Evolutionary conservation across 768 basidiomycete species (phyloP), one percentile per base, ranked within the genome.

Genomic region (Suillus discolor): DNA sequence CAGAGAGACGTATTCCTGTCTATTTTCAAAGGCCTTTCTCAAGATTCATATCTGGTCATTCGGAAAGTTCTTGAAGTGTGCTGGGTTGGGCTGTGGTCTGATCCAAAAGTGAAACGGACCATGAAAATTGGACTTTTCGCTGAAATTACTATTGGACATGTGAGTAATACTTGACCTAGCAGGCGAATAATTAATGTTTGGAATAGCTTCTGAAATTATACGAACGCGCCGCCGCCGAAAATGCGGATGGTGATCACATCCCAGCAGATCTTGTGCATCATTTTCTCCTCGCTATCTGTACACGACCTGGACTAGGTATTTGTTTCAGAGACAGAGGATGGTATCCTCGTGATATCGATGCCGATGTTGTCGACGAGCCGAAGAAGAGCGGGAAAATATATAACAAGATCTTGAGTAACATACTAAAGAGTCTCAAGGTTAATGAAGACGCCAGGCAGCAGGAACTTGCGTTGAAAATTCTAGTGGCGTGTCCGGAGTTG

Each of bases 291-390:
- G 91, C 90, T 2, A 87, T 94, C 38, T 92, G 91, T 70, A 91
- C 92, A 0, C 87, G 86, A 31, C 92, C 93, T 0, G 95, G 96
- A 0, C 78, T 82, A 15, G 96, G 96, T 0, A 82, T 97, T 16
- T 98, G 96, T 72, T 97, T 97, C 78, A 87, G 81, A 61, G 94
- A 96, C 71, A 83, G 86, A 9, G 96, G 96, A 3, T 98, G 96
- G 96, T 98, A 97, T 70, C 88, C 88, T 4, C 87, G 93, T 3
- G 89, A 90, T 67, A 73, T 75, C 3, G 84, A 83, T 20, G 78
- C 76, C 20, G 77, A 77, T 1, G 76, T 67, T 0, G 62, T 68
- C 3, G 76, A 81, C 11, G 80, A 77, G 31, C 84, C 83, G 1
- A 73, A 71, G 63, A 80, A 75, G 69, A 77, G 79, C 42, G 79